A percentile compares a stretch with the other conserved stretches of the same genome.
Evolutionary conservation across 148 eudicot species (phyloP).

Genomic region (Silene latifolia): DNA sequence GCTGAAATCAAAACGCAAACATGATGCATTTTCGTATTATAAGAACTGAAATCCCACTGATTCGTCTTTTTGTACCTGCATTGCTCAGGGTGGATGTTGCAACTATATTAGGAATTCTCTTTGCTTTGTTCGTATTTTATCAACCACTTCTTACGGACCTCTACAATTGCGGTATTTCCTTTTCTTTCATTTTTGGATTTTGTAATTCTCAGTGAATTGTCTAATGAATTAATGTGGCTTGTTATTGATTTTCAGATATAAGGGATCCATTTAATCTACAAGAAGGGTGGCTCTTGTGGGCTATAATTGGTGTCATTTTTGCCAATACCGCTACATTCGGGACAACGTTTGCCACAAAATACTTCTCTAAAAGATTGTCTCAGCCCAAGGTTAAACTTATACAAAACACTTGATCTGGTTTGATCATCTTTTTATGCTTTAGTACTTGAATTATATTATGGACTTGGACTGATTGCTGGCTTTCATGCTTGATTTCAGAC

Average conservation of each 20-base stretch:
- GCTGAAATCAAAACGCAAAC: neutral
- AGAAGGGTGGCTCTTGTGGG: too few species aligned
- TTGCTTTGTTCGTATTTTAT: conserved; percentile 35
- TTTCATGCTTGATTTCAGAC: neutral
- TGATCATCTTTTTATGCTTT: neutral
- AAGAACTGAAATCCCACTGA: too few species aligned
- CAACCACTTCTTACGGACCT: conserved; percentile 54
- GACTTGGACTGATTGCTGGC: neutral
- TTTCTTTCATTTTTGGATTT: neutral
- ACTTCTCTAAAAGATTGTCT: conserved; percentile 20
- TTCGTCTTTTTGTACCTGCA: neutral
- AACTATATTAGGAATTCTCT: conserved; percentile 47
- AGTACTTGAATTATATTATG: too few species aligned
- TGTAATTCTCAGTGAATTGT: neutral
- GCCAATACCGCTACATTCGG: conserved; percentile 43
- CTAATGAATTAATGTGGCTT: neutral
- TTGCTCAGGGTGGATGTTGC: conserved; percentile 34
- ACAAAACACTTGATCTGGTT: neutral
- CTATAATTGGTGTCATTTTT: conserved; percentile 48
- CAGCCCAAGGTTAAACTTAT: neutral
- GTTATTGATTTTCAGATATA: conserved; percentile 33
- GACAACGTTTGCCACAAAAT: conserved; percentile 50
- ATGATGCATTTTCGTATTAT: too few species aligned
- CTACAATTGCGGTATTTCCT: conserved; percentile 54
- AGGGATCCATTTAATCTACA: too few species aligned